Evolutionary conservation across 1,284 basidiomycete genomes (phyloP), one percentile per base, ranked within the genome.

Genomic region (Naganishia albida): DNA sequence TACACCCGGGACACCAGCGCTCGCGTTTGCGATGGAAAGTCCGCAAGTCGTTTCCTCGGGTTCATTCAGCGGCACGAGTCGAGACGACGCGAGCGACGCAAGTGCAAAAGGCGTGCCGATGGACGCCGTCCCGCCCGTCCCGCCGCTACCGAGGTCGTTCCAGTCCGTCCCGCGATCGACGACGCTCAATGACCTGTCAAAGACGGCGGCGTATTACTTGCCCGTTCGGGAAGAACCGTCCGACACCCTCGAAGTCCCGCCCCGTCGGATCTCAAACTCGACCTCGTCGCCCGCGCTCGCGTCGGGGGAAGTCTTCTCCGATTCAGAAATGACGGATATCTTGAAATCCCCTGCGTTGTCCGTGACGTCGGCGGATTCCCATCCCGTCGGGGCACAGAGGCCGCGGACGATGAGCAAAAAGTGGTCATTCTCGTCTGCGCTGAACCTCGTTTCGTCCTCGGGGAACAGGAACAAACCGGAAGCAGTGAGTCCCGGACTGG

Each of bases 61-160:
- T 20, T 48, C 46, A 20, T 12, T 25, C n/a, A 20, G 34, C 34
- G 34, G 34, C 34, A 10, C 34, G 34, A 34, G 34, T 34, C 34
- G 34, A 4, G 34, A 34, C 34, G 34, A 34, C 34, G 34, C 34
- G 34, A 34, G 34, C 10, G 34, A 34, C 10, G 34, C 34, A 10
- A 34, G 34, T 34, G 34, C 6, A 10, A 34, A 34, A 34, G 34
- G 34, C 10, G 6, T 10, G 34, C 34, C 4, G 4, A 4, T 34
- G 34, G 34, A 34, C 10, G 10, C 4, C 66, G 93, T 97, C 7
- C 95, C 96, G 1, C 95, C 95, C 25, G 96, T 99, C 1, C 95
- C 95, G 39, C 95, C 96, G 49, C 81, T 99, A 23, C 95, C 95
- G 42, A 97, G 96, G 80, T 91, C 93, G 71, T 93, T 88, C 79